These are phyloP conservation scores for Sporobolomyces phaffii DNA, from an alignment of 768 basidiomycete genomes.

Conservation along the genomic window DNA sequence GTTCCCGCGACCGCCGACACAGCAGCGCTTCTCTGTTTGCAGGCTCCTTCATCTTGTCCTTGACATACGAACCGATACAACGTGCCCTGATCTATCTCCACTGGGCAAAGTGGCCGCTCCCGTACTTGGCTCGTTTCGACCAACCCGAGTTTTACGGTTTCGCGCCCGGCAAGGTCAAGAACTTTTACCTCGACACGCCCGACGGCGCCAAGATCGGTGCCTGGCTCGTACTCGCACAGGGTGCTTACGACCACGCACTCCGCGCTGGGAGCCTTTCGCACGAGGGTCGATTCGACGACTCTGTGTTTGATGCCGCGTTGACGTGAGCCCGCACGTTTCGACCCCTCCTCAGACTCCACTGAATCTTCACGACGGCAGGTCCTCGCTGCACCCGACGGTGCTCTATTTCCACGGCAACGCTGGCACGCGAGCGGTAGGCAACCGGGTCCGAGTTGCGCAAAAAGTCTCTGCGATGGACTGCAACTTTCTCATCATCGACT, in stretches of 20 bases:
- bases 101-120: slow-evolving; percentile 53
- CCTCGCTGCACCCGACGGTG: slow-evolving; percentile 60
- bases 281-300: slow-evolving; percentile 44
- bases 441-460: slow-evolving; percentile 57
- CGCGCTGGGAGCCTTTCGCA: slow-evolving; percentile 22
- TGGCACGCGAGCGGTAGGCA: slow-evolving; percentile 63
- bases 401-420: slow-evolving; percentile 91
- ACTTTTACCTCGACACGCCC: slow-evolving; percentile 62
- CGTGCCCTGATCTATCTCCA: slow-evolving; percentile 58
- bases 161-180: slow-evolving; percentile 72
- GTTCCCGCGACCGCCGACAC: no score
- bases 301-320: slow-evolving; percentile 20
- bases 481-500: slow-evolving; percentile 82
- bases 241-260: slow-evolving; percentile 54
- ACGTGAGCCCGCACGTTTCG: slow-evolving; percentile 51
- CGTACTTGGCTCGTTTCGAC: slow-evolving; percentile 52
- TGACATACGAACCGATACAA: slow-evolving; percentile 45
- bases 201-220: slow-evolving; percentile 78
- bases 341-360: no score
- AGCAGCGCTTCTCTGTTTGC: no score
- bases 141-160: slow-evolving; percentile 72
- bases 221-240: slow-evolving; percentile 73
- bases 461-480: slow-evolving; percentile 53
- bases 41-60: slow-evolving; percentile 51
- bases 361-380: neutral